A percentile compares a stretch with the other conserved stretches of the same genome.
Conservation (phyloP, 176 grass and related monocot genomes). For the Rhynchospora tenuis region DNA sequence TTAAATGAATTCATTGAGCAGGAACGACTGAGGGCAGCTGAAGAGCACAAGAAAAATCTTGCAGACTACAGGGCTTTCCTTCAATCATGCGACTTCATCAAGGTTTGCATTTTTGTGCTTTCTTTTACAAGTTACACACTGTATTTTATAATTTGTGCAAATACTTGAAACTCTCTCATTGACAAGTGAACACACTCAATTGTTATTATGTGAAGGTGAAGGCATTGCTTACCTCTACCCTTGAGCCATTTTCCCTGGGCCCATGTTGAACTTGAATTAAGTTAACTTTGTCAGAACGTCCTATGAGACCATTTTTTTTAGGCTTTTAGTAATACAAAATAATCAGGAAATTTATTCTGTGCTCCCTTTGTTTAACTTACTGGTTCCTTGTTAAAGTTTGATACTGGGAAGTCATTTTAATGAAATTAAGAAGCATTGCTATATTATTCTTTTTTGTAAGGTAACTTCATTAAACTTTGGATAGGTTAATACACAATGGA, state of each 20-base stretch:
- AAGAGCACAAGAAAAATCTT: constrained; percentile 71
- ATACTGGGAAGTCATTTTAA: neutral
- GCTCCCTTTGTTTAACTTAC: neutral
- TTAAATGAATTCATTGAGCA: constrained; percentile 27
- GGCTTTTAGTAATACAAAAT: neutral
- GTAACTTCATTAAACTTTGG: constrained; percentile 3
- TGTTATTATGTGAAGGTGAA: neutral
- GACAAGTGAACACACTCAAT: neutral
- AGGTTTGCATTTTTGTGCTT: constrained; percentile 43
- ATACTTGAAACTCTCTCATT: neutral
- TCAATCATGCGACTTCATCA: constrained; percentile 94
- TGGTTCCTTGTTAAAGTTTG: neutral
- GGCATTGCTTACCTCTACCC: neutral
- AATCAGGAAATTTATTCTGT: neutral
- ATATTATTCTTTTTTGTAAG: neutral
- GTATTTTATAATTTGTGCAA: neutral
- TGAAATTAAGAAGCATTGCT: neutral
- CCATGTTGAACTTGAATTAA: neutral
- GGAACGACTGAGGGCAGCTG: constrained; percentile 85
- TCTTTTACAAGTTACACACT: neutral
- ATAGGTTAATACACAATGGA: constrained; percentile 75
- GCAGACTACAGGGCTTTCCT: constrained; percentile 79
- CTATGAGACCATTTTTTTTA: neutral
- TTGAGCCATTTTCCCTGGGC: neutral
- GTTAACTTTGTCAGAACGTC: neutral